Evolutionary conservation across 169 alveolate species (phyloP).

Genomic region (Amoebophrya sp.): DNA sequence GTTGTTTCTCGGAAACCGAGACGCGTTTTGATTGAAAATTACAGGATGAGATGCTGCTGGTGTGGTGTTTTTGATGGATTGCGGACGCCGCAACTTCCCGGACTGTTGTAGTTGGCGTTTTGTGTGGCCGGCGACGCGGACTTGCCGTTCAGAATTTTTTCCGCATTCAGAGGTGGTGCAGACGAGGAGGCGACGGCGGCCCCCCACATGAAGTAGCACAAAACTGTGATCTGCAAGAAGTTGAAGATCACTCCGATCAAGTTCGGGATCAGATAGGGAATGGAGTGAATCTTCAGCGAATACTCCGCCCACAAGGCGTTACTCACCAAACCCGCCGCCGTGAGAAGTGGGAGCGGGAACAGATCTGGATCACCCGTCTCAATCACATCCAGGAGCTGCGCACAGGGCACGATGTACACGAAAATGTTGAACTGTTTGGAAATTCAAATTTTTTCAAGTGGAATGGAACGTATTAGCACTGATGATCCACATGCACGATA

Average conservation of each 20-base stretch:
- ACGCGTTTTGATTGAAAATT: too few species aligned
- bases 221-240: not conserved
- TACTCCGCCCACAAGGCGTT: not conserved
- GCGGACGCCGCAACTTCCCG: too few species aligned
- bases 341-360: not conserved
- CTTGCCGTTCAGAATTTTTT: too few species aligned
- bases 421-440: not conserved
- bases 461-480: too few species aligned
- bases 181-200: too few species aligned
- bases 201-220: too few species aligned
- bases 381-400: conserved; percentile 1
- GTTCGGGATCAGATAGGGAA: not conserved
- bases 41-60: too few species aligned
- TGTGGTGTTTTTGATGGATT: too few species aligned
- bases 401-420: conserved; percentile 5
- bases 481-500: not conserved
- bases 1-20: too few species aligned
- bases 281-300: not conserved
- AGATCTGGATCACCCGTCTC: not conserved
- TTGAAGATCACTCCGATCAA: not conserved
- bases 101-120: too few species aligned
- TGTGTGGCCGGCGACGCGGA: too few species aligned
- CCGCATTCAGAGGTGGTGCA: too few species aligned
- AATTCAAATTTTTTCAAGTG: not conserved
- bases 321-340: not conserved